Conservation (phyloP, 2,329 filamentous ascomycete genomes). For the Ceratocystiopsis sp. region DNA sequence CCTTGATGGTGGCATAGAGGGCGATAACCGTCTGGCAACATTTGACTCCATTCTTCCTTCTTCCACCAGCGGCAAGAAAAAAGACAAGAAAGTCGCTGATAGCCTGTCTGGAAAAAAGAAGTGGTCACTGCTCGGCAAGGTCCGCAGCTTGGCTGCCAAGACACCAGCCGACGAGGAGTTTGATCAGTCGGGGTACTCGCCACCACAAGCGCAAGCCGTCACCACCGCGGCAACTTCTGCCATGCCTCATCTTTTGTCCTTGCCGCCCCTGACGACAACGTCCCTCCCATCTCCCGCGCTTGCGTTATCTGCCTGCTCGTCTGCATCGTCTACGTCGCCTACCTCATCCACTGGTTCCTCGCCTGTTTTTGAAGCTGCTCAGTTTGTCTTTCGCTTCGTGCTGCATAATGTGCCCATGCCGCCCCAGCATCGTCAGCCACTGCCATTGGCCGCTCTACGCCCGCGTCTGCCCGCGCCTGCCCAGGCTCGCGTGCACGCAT, state of each 20-base stretch:
- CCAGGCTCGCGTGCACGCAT: slow-evolving; percentile 40
- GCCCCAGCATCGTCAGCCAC: slow-evolving; percentile 16
- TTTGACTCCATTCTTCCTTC: background rate
- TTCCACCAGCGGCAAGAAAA: background rate
- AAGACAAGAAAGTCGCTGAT: slow-evolving; percentile 12
- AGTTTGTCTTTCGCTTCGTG: slow-evolving; percentile 58
- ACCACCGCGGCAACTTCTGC: too few species aligned
- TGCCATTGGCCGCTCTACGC: slow-evolving; percentile 14
- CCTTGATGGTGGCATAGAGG: background rate
- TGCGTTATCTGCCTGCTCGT: too few species aligned
- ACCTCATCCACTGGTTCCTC: slow-evolving; percentile 35
- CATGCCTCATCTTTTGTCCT: too few species aligned
- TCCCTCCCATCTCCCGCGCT: too few species aligned
- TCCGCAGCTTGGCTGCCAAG: slow-evolving; percentile 30
- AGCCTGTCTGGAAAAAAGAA: slow-evolving; percentile 32
- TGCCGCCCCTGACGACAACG: too few species aligned
- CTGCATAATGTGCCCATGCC: slow-evolving; percentile 32
- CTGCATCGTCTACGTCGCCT: too few species aligned
- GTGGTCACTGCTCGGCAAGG: slow-evolving; percentile 47
- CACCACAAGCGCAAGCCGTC: too few species aligned
- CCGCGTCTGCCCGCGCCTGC: slow-evolving; percentile 56
- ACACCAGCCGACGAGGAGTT: slow-evolving; percentile 24
- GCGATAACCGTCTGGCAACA: slow-evolving; percentile 9
- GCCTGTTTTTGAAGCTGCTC: slow-evolving; percentile 35
- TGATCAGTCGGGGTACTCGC: slow-evolving; percentile 14